Conservation (phyloP, 176 grass and related monocot species). For the Bonia amplexicaulis region DNA sequence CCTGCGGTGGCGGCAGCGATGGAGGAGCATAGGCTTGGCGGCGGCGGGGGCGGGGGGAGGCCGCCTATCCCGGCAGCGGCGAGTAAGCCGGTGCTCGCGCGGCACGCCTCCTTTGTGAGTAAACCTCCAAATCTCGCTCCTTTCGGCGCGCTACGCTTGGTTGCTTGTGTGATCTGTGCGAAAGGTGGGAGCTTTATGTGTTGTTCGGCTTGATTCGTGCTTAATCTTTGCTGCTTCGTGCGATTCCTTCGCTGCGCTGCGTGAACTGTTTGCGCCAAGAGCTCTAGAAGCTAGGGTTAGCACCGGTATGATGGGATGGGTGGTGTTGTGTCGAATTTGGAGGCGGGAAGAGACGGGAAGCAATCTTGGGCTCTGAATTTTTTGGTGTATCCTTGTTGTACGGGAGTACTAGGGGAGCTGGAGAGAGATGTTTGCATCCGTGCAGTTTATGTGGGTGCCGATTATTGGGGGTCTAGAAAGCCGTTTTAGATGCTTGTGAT, state of each 20-base stretch:
- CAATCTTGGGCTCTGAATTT: constrained; percentile 7
- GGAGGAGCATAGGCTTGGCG: constrained; percentile 34
- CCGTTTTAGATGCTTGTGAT: constrained; percentile 25
- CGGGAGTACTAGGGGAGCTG: neutral
- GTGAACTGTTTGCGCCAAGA: neutral
- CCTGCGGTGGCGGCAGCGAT: constrained; percentile 2
- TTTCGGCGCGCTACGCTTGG: neutral
- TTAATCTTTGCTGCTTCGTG: constrained; percentile 1
- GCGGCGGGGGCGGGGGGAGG: constrained; percentile 30
- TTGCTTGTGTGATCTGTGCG: neutral
- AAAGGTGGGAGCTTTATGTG: constrained; percentile 17
- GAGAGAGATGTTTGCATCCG: constrained; percentile 5
- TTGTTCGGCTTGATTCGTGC: neutral
- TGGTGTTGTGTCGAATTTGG: neutral
- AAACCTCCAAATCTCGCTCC: neutral
- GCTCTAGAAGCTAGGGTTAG: neutral
- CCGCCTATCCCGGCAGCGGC: constrained; percentile 51
- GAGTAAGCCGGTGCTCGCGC: constrained; percentile 51
- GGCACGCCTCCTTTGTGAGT: constrained; percentile 75
- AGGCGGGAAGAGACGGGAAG: neutral
- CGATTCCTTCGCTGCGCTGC: neutral
- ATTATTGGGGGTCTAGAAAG: neutral
- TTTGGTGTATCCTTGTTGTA: constrained; percentile 6
- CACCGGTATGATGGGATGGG: neutral
- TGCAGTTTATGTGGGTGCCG: constrained; percentile 20